Base-by-base conservation (phyloP, 1,284 basidiomycete species). In the Trametes polyzona region DNA sequence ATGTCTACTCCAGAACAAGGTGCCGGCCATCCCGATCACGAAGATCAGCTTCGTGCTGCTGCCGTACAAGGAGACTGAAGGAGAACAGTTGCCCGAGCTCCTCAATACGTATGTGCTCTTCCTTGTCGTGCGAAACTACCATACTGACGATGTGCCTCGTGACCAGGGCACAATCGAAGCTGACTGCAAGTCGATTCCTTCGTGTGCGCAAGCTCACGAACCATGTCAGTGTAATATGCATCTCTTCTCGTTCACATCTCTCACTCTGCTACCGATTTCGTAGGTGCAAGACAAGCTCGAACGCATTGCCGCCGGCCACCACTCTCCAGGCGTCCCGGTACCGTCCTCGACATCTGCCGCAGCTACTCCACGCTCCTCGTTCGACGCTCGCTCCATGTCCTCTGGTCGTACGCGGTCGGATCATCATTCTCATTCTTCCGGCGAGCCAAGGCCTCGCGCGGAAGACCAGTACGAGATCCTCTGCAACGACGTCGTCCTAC, bases 41-140 rank as follows among this genome's bases (percentile, higher is more conserved):
- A 98, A 97, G 75, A 72, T 96, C 47, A 93, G 93, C 62, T 98
- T 98, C 70, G 84, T 96, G 23, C 74, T 99, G 27, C 74, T 95
- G 54, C 94, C 96, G 0, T 92, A 85, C 79, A 82, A 80, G 54
- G 81, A 83, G 54, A 76, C 79, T 2, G 78, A 78, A 36, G 77
- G 73, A 17, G 85, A 88, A 57, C 78, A 75, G 57, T 69, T 95
- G 30, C 90, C 90, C 0, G 91, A 92, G 65, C 71, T 93, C 41
- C 74, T 93, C 54, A 92, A 91, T 68, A 83, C 84, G 89, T 91
- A 55, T 61, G 87, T 78, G n/a, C 27, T 5, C 39, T 29, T 24
- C 29, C 14, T n/a, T 55, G 52, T 52, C 16, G 26, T 52, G 49
- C 65, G 4, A 55, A n/a, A n/a, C n/a, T n/a, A n/a, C n/a, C n/a